These are phyloP conservation scores for Solanum chiquidenum DNA, from an alignment of 257 asterid genomes.

Conservation along the genomic window DNA sequence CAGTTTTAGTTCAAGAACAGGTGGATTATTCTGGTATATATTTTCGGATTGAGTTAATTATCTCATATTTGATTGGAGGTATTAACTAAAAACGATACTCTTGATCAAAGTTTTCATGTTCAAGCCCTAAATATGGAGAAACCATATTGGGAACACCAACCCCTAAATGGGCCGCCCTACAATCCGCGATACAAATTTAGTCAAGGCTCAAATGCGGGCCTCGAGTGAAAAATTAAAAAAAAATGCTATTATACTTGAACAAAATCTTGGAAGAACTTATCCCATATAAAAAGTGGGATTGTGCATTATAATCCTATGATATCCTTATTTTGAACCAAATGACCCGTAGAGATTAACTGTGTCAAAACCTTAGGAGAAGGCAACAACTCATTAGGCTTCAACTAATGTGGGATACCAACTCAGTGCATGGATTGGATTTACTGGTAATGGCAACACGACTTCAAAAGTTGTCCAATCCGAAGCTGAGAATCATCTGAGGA, in stretches of 20 bases:
- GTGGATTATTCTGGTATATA: neutral
- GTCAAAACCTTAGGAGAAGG: neutral
- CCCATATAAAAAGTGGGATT: neutral
- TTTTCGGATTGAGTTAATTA: too few species aligned
- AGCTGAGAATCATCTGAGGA: neutral
- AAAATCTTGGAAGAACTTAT: neutral
- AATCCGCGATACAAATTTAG: too few species aligned
- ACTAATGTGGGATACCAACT: neutral
- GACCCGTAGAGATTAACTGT: neutral
- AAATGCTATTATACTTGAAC: too few species aligned
- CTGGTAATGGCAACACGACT: neutral
- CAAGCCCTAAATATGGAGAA: neutral
- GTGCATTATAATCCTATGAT: neutral
- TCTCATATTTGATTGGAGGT: neutral
- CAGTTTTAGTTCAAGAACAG: neutral
- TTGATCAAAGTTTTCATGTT: too few species aligned
- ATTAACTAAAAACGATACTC: neutral
- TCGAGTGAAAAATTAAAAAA: neutral
- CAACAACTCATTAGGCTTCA: neutral
- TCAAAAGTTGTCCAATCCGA: neutral
- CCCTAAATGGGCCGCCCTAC: neutral
- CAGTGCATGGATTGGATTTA: neutral
- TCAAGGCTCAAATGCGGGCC: neutral
- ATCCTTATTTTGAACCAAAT: too few species aligned
- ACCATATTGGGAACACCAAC: neutral